A percentile compares a stretch with the other conserved stretches of the same genome.
Evolutionary conservation across 1,284 basidiomycete species (phyloP).

Genomic region (Cryptococcus sp.): DNA sequence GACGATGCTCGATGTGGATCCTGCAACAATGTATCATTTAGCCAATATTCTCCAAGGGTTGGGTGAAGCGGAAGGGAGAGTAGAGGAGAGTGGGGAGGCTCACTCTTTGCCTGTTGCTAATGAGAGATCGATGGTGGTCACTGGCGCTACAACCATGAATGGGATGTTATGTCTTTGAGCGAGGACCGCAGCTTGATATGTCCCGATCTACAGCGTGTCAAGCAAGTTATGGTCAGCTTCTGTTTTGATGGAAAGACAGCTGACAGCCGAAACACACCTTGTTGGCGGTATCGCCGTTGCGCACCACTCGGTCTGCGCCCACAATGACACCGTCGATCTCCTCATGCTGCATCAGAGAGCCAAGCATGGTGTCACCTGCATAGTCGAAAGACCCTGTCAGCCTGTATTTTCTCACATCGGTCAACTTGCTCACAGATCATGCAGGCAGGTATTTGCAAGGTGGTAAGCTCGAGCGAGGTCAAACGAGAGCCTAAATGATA

Average conservation of each 20-base stretch:
- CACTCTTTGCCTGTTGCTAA: conserved; percentile 71
- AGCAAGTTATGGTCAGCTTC: neutral
- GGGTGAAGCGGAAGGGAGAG: neutral
- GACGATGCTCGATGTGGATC: conserved; percentile 89
- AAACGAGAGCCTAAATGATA: conserved; percentile 66
- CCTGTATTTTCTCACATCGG: neutral
- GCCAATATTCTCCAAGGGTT: neutral
- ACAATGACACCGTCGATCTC: conserved; percentile 83
- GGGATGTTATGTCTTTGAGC: conserved; percentile 80
- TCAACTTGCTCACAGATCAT: conserved; percentile 66
- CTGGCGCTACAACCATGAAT: conserved; percentile 85
- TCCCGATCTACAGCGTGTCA: conserved; percentile 65
- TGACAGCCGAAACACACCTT: conserved; percentile 59
- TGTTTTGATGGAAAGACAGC: neutral
- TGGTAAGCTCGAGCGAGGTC: conserved; percentile 82
- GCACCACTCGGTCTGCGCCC: conserved; percentile 80
- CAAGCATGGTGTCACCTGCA: conserved; percentile 82
- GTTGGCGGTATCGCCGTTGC: conserved; percentile 91
- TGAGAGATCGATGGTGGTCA: conserved; percentile 82
- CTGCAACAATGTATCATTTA: conserved; percentile 53
- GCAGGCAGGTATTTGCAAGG: conserved; percentile 75
- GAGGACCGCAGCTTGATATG: conserved; percentile 85
- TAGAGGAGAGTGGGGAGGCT: conserved; percentile 33
- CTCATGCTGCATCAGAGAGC: conserved; percentile 83
- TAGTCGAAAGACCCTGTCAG: neutral